Base-by-base conservation (phyloP, 2,329 filamentous ascomycete species). In the Metarhizium guizhouense region DNA sequence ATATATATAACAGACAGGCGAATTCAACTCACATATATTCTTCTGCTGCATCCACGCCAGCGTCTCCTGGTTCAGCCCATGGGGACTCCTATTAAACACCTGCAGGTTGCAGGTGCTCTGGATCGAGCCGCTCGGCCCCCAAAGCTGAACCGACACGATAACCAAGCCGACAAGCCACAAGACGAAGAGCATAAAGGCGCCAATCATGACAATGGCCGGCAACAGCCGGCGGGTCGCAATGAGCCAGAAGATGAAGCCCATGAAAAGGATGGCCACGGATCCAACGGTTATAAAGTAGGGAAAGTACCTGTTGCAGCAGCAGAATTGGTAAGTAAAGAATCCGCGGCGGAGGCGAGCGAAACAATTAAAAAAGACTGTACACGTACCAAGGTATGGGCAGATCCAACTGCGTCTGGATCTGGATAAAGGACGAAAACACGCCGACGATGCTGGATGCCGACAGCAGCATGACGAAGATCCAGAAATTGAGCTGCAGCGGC, bases 141-240 rank as follows among this genome's bases (percentile, higher is more conserved):
- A 87, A 1, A 87, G 77, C 70, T 86, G 77, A 54, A 86, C 78
- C 16, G 76, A 76, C 6, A 83, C 72, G 47, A 85, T 80, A 50
- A 87, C 76, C 8, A 87, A 72, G 0, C 84, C 84, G 40, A 85
- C 82, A 42, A 86, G 72, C 83, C 83, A 87, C n/a, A 87, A 71
- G 2, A 87, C 74, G 58, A 87, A 86, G 55, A 87, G 73, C 60
- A 86, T 77, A 64, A 87, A 86, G 49, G 78, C 78, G 56, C 83
- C 83, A 20, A 87, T 77, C 72, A 84, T 80, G 65, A 84, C 81
- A 63, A 84, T 82, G 50, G 78, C 76, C 0, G 81, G 81, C 0
- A 87, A 72, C 2, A 87, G 74, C 8, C 83, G 80, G 2, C 82
- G 78, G 57, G 81, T 75, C 55, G 76, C 77, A 60, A 86, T 85